Evolutionary conservation across 164 flowering plant genomes (phyloP).

Genomic region (Macadamia tetraphylla): DNA sequence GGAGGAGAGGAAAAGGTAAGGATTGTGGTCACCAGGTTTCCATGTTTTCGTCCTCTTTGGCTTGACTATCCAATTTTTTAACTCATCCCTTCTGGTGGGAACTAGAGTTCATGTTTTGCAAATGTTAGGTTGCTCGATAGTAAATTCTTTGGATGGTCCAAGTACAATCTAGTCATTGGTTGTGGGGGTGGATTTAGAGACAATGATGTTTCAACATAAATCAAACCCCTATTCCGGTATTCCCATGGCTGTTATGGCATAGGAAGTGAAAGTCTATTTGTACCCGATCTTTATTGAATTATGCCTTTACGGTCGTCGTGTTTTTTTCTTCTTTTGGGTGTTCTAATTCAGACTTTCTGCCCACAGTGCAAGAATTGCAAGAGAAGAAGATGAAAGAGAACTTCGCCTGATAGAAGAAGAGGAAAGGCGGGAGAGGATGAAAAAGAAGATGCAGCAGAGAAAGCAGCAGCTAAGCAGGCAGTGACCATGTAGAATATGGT

Average conservation of each 20-base stretch:
- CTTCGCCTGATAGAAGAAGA: constrained; percentile 67
- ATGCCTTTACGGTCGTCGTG: neutral
- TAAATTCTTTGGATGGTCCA: too few species aligned
- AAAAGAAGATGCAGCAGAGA: constrained; percentile 37
- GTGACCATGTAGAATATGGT: constrained; percentile 17
- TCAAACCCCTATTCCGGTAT: too few species aligned
- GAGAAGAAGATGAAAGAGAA: constrained; percentile 70
- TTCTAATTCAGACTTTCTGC: neutral
- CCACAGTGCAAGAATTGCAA: constrained; percentile 58
- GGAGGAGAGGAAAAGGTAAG: constrained; percentile 78
- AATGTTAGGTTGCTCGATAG: too few species aligned
- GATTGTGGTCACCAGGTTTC: neutral
- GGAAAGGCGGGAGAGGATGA: constrained; percentile 51
- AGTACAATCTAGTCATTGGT: neutral
- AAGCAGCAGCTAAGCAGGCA: constrained; percentile 60
- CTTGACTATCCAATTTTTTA: too few species aligned
- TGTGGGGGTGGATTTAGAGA: neutral
- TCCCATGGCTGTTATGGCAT: neutral
- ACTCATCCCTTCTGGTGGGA: too few species aligned
- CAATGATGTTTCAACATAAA: too few species aligned
- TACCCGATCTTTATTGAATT: neutral
- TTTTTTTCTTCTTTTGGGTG: neutral
- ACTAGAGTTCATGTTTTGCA: too few species aligned
- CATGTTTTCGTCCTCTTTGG: too few species aligned
- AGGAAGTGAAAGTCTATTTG: neutral